phyloP scores from a whole-genome alignment of 116 monocot genomes.

The Papilionanthe hybrid region DNA sequence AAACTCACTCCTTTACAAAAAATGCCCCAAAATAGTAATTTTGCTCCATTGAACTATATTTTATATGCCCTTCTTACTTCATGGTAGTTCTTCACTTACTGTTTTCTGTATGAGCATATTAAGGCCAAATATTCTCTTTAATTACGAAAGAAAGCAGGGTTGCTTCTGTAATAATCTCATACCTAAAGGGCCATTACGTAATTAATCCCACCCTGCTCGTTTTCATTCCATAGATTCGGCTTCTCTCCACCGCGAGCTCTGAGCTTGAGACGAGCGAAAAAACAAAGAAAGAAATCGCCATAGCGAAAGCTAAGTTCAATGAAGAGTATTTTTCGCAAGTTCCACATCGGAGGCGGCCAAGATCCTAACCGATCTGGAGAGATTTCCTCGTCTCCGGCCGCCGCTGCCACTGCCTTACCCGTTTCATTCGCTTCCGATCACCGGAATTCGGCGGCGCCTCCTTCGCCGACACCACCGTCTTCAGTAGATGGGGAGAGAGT shows the following conservation, averaged over 20 bases:
- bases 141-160: background rate
- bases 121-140: background rate
- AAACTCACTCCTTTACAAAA: too few species aligned
- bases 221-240: background rate
- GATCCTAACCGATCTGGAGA: slow-evolving; percentile 48
- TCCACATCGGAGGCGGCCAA: slow-evolving; percentile 29
- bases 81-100: too few species aligned
- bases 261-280: background rate
- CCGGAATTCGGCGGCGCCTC: slow-evolving; percentile 7
- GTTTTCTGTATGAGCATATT: too few species aligned
- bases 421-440: slow-evolving; percentile 18
- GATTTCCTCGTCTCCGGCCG: background rate
- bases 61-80: too few species aligned
- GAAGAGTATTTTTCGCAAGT: slow-evolving; percentile 45
- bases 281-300: background rate
- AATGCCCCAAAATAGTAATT: too few species aligned
- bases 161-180: background rate
- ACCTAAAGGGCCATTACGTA: background rate
- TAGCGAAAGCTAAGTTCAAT: slow-evolving; percentile 16
- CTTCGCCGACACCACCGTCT: background rate
- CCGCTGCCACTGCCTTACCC: slow-evolving; percentile 3
- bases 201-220: background rate
- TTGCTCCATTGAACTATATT: too few species aligned
- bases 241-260: background rate
- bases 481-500: background rate